Conservation (phyloP, 2,329 filamentous ascomycete species). For the Verticillium zaregamsianum region DNA sequence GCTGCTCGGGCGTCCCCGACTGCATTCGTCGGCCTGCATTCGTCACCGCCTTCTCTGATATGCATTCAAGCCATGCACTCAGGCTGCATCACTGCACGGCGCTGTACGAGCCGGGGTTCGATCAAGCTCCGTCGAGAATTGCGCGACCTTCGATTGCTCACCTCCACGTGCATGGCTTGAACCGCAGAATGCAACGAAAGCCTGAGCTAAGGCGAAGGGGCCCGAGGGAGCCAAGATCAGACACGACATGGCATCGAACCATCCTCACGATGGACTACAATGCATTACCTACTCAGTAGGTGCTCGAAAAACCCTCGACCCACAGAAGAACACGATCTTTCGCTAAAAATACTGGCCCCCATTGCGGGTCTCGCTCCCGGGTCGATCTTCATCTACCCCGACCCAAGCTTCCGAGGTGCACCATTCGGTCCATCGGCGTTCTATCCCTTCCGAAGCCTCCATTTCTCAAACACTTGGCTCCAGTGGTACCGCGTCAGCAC, state of each 20-base stretch:
- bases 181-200: background rate
- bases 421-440: background rate
- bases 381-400: background rate
- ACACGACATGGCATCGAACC: background rate
- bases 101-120: background rate
- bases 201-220: background rate
- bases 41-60: background rate
- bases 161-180: background rate
- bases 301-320: background rate
- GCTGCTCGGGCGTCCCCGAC: background rate
- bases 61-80: background rate
- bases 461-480: background rate
- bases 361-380: background rate
- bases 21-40: background rate
- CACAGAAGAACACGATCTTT: background rate
- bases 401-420: background rate
- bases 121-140: background rate
- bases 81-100: background rate
- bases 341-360: background rate
- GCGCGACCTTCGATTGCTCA: background rate
- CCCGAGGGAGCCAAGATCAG: background rate
- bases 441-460: background rate
- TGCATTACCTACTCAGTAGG: background rate
- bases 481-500: background rate
- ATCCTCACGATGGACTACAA: background rate